Percentiles rank a stretch among this genome's conserved stretches.
These are phyloP conservation scores for Cyclostephanos tholiformis DNA, from an alignment of 108 stramenopile genomes.

Conservation along the genomic window DNA sequence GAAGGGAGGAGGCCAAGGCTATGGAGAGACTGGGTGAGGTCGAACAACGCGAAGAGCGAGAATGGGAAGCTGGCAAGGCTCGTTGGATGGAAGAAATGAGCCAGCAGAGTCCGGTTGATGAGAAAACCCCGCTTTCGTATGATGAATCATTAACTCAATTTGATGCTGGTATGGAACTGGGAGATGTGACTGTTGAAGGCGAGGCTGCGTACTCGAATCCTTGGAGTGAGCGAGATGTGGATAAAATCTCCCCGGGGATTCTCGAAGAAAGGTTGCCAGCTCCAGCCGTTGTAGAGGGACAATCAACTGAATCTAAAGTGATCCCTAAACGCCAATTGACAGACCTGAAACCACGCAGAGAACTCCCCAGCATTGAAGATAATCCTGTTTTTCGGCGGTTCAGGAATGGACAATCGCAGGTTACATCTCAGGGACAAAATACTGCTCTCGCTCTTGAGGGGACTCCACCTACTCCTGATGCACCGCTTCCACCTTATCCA, in stretches of 20 bases:
- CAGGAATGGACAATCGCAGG: constrained; percentile 36
- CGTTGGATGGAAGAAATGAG: constrained; percentile 31
- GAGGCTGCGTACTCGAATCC: constrained; percentile 39
- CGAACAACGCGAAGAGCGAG: constrained; percentile 40
- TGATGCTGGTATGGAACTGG: constrained; percentile 41
- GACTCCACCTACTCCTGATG: constrained; percentile 22
- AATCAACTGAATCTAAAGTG: background rate
- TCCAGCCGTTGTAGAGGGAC: background rate
- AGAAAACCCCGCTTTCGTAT: too few species aligned
- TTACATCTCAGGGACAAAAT: constrained; percentile 37
- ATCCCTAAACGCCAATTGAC: background rate
- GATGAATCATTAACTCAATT: constrained; percentile 26
- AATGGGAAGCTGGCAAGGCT: constrained; percentile 51
- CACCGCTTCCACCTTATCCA: constrained; percentile 63
- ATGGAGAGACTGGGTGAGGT: constrained; percentile 44
- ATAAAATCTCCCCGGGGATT: background rate
- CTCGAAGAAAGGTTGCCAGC: background rate
- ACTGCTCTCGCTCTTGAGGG: constrained; percentile 33
- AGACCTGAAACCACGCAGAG: constrained; percentile 24
- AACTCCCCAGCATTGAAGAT: constrained; percentile 60
- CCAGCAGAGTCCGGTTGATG: background rate
- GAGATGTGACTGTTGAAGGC: constrained; percentile 33
- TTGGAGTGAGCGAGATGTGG: constrained; percentile 29
- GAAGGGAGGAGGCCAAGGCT: constrained; percentile 29
- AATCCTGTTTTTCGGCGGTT: constrained; percentile 76